Evolutionary conservation across 2,329 filamentous ascomycete genomes (phyloP).

Genomic region (Hirsutella minnesotensis): DNA sequence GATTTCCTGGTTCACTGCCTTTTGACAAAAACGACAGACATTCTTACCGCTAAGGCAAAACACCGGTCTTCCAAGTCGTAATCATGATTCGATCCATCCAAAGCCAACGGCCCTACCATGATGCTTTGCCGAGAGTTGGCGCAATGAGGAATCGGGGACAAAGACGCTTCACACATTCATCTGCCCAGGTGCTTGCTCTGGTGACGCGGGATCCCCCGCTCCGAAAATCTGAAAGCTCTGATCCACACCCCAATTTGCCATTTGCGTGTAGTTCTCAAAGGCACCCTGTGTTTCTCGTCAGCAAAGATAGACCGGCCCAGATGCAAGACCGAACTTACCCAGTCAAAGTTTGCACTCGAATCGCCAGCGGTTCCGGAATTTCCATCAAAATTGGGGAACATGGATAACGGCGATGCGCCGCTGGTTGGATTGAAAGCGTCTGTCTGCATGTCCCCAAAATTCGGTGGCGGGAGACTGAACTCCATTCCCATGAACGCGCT

Average conservation of each 20-base stretch:
- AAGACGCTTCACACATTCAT: conserved; percentile 8
- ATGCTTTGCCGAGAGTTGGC: background rate
- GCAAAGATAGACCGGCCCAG: conserved; percentile 1
- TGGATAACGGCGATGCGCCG: conserved; percentile 34
- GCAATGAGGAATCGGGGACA: too few species aligned
- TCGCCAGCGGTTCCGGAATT: conserved; percentile 22
- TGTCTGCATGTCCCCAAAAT: conserved; percentile 18
- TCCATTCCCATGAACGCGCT: conserved; percentile 32
- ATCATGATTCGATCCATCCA: too few species aligned
- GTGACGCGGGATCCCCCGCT: conserved; percentile 11
- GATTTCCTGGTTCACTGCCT: too few species aligned
- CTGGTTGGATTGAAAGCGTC: conserved; percentile 16
- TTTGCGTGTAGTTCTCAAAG: conserved; percentile 45
- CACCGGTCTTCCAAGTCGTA: too few species aligned
- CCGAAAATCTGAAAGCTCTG: conserved; percentile 40
- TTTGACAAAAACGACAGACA: too few species aligned
- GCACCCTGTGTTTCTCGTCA: conserved; percentile 30
- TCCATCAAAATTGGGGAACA: conserved; percentile 35
- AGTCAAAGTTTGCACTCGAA: conserved; percentile 42
- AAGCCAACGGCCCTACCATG: background rate
- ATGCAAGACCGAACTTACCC: conserved; percentile 31
- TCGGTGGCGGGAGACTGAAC: conserved; percentile 21
- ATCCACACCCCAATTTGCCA: conserved; percentile 38
- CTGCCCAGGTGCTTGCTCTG: conserved; percentile 12
- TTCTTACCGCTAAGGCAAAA: too few species aligned